Percentiles rank a stretch among this genome's conserved stretches.
Evolutionary conservation across 305 asterid species (phyloP).

Genomic region (Coffea humblotiana): DNA sequence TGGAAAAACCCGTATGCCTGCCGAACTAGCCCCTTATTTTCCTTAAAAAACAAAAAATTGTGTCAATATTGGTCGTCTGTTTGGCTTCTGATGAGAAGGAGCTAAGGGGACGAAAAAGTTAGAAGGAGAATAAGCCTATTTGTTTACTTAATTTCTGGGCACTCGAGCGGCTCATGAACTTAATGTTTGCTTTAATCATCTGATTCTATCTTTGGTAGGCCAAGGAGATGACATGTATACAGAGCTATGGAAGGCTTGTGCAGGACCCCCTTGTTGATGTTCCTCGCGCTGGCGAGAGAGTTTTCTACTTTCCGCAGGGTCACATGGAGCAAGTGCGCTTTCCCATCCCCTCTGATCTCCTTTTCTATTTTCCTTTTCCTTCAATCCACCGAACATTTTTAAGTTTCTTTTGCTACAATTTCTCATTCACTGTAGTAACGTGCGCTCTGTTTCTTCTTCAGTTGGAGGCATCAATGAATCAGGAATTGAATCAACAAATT

Average conservation of each 20-base stretch:
- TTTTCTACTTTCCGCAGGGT: constrained; percentile 87
- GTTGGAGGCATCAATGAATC: constrained; percentile 84
- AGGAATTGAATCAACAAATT: constrained; percentile 51
- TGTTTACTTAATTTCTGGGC: not conserved
- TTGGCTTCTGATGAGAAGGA: not conserved
- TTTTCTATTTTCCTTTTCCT: not conserved
- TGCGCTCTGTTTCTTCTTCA: constrained; percentile 30
- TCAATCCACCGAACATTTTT: not conserved
- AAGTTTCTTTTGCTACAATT: not conserved
- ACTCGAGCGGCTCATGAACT: not conserved
- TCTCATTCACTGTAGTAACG: constrained; percentile 13
- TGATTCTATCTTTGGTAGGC: constrained; percentile 34
- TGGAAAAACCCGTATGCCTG: not conserved
- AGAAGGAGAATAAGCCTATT: not conserved
- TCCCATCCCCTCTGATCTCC: not conserved
- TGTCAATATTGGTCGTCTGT: not conserved
- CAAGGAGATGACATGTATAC: constrained; percentile 48
- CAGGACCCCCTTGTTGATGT: constrained; percentile 83
- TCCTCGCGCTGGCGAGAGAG: constrained; percentile 57
- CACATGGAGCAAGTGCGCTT: constrained; percentile 75
- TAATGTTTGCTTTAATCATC: not conserved
- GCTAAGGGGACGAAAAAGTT: not conserved
- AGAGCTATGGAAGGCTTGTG: constrained; percentile 87
- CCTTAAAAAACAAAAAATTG: not conserved
- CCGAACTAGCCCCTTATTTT: not conserved